Evolutionary conservation across 768 basidiomycete species (phyloP), one percentile per base, ranked within the genome.

Genomic region (Phanerochaete sordida): DNA sequence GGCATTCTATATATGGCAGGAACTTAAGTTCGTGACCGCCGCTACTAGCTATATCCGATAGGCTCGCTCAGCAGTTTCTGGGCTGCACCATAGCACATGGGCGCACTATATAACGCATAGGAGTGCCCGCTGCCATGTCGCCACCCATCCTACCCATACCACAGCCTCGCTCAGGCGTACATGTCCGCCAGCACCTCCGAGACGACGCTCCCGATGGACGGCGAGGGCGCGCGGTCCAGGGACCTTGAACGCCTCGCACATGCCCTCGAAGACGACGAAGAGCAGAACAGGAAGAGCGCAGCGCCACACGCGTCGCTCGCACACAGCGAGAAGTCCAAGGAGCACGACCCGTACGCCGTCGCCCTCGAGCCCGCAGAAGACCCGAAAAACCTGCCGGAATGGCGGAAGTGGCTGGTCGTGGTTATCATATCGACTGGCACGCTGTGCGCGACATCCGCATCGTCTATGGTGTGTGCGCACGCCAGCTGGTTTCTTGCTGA

Each of bases 401-500:
- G 55, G 59, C 59, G 61, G 56, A 71, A 70, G 46, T 73, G 70
- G 69, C 19, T 69, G 1, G 62, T 65, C 7, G 63, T 69, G 24
- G 43, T 69, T n/a, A 54, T 64, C 27, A 69, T 73, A 56, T 59
- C 62, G 46, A 23, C 57, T 8, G 65, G 68, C 8, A 68, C 68
- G 7, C 54, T 69, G 16, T 71, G 70, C 54, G 67, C 62, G 35
- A 80, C 84, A 1, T 82, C 79, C 65, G 79, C 80, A 13, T 86
- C 84, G 0, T 84, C 83, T 0, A 74, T 84, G 68, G 85, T 83
- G 56, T 43, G 84, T 76, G 24, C 56, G 15, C 8, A 26, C 2
- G 4, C 7, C 0, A 7, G 37, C 33, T 49, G 53, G 27, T 33
- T 12, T 21, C 13, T 13, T n/a, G 15, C 30, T 26, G 30, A 43